Percentiles rank a stretch among this genome's conserved stretches.
Conservation (phyloP, 202 grass and related monocot genomes). For the Panicum virgatum region DNA sequence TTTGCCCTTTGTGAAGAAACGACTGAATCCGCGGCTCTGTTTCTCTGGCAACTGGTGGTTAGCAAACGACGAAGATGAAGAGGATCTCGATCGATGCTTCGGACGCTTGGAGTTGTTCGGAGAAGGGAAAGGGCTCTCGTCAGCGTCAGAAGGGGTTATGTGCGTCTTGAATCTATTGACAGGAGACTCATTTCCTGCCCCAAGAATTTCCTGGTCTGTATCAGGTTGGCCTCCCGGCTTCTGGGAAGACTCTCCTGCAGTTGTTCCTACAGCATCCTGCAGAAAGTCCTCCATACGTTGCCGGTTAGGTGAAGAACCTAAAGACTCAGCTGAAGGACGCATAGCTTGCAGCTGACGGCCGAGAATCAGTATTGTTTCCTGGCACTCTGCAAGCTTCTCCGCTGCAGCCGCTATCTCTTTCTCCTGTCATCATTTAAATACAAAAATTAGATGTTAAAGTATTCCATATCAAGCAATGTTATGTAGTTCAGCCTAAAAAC, state of each 20-base stretch:
- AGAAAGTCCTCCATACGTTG: constrained; percentile 56
- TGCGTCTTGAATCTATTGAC: constrained; percentile 56
- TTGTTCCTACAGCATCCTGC: constrained; percentile 51
- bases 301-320: constrained; percentile 58
- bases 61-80: constrained; percentile 61
- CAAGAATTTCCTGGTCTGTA: constrained; percentile 39
- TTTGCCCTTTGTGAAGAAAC: constrained; percentile 87
- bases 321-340: constrained; percentile 65
- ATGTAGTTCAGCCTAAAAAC: not conserved
- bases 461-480: constrained; percentile 20
- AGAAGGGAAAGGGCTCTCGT: constrained; percentile 55
- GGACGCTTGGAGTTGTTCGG: constrained; percentile 78
- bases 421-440: constrained; percentile 56
- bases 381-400: constrained; percentile 93
- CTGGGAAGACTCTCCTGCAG: constrained; percentile 38
- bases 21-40: constrained; percentile 77
- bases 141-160: constrained; percentile 52
- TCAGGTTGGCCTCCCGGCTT: constrained; percentile 48
- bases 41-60: constrained; percentile 65
- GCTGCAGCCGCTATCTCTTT: constrained; percentile 83
- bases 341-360: constrained; percentile 87
- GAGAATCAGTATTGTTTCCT: constrained; percentile 90
- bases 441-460: not conserved
- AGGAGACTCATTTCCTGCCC: constrained; percentile 52
- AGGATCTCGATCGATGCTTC: constrained; percentile 75